Percentiles rank a stretch among this genome's conserved stretches.
phyloP scores from a whole-genome alignment of 352 stramenopile species.

The Phytophthora pistaciae region DNA sequence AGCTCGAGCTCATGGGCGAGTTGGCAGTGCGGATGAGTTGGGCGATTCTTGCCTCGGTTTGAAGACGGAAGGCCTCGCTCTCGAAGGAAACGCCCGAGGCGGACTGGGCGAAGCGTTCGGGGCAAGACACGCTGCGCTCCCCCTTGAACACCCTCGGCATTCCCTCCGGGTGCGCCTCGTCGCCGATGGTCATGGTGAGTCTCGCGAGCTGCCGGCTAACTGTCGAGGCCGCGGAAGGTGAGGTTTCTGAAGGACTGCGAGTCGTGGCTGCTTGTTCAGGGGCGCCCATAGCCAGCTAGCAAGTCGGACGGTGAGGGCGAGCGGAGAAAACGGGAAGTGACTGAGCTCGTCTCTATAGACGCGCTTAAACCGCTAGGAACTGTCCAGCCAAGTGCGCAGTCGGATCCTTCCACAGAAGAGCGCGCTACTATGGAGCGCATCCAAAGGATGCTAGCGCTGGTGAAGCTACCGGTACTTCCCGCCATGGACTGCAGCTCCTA shows the following conservation, averaged over 20 bases:
- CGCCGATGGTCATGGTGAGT: not conserved
- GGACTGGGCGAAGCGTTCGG: constrained; percentile 5
- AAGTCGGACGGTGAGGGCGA: not conserved
- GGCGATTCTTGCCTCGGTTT: constrained; percentile 22
- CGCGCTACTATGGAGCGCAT: not conserved
- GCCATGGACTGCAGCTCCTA: no score
- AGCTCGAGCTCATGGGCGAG: constrained; percentile 16
- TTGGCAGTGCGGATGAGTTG: constrained; percentile 23
- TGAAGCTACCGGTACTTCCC: no score
- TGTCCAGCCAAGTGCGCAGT: not conserved
- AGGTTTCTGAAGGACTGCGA: not conserved
- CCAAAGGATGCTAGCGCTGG: no score
- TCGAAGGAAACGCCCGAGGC: constrained; percentile 32
- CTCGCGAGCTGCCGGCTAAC: not conserved
- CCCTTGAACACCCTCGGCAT: constrained; percentile 10
- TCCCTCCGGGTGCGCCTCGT: no score
- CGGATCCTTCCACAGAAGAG: not conserved
- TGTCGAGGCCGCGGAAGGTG: not conserved
- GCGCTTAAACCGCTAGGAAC: not conserved
- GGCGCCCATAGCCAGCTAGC: not conserved
- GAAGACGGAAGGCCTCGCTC: constrained; percentile 40
- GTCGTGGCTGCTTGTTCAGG: not conserved
- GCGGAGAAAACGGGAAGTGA: no score
- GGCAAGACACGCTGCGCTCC: constrained; percentile 11
- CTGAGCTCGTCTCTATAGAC: not conserved